phyloP scores from a whole-genome alignment of 163 green algal species.

The Scenedesmus sp. region DNA sequence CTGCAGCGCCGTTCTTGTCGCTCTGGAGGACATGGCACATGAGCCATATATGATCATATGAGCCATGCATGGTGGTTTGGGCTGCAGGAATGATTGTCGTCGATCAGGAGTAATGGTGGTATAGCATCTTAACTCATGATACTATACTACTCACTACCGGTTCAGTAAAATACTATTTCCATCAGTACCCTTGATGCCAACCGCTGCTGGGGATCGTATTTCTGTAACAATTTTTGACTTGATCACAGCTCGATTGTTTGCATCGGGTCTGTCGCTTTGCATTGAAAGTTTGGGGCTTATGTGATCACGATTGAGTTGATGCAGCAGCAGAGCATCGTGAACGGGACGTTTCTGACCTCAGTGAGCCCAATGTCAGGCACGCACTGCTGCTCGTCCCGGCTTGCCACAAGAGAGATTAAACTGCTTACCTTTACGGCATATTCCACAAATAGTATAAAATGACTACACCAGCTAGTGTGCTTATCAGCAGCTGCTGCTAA shows the following conservation, averaged over 20 bases:
- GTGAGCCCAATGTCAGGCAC: background rate
- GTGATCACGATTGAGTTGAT: too few relatives aligned
- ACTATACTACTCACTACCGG: too few relatives aligned
- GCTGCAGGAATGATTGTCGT: too few relatives aligned
- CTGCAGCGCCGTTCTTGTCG: too few relatives aligned
- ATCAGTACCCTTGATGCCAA: too few relatives aligned
- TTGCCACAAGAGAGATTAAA: background rate
- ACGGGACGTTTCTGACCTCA: background rate
- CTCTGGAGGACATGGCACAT: too few relatives aligned
- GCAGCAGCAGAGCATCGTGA: background rate
- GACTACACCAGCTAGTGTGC: background rate
- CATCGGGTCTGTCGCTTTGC: background rate
- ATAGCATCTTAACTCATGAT: too few relatives aligned
- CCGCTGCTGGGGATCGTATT: background rate
- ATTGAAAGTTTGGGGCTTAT: background rate
- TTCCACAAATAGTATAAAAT: background rate
- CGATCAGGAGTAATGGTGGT: too few relatives aligned
- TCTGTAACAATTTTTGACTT: background rate
- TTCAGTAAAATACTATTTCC: too few relatives aligned
- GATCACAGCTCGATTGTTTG: slow-evolving; percentile 10
- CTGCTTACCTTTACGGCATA: background rate
- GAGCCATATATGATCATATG: too few relatives aligned
- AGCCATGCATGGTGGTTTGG: too few relatives aligned
- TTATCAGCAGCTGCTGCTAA: background rate
- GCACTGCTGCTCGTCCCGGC: background rate